Evolutionary conservation across 805 yeast species (phyloP).

Genomic region (Suhomyces emberorum): DNA sequence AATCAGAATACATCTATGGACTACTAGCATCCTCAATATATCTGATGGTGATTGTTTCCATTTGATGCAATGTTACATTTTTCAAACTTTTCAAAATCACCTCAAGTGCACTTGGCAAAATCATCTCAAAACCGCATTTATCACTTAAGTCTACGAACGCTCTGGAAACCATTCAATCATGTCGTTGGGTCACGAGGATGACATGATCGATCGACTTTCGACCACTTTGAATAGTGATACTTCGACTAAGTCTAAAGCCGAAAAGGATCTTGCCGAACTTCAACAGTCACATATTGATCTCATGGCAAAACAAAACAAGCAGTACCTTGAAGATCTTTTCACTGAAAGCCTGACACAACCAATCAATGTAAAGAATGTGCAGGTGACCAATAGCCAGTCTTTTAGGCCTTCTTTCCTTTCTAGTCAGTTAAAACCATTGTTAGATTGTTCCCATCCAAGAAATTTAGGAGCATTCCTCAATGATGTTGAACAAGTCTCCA

Average conservation of each 20-base stretch:
- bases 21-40: too few species aligned
- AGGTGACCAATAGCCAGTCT: slow-evolving; percentile 45
- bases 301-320: slow-evolving; percentile 30
- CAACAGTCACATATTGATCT: slow-evolving; percentile 28
- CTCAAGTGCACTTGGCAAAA: too few species aligned
- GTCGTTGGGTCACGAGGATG: slow-evolving; percentile 30
- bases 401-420: slow-evolving; percentile 46
- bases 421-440: slow-evolving; percentile 47
- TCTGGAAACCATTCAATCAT: slow-evolving; percentile 11
- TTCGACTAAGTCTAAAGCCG: slow-evolving; percentile 8
- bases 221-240: slow-evolving; percentile 5
- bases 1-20: too few species aligned
- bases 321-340: slow-evolving; percentile 33
- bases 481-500: slow-evolving; percentile 43
- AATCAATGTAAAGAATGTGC: slow-evolving; percentile 41
- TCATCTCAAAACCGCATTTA: too few species aligned
- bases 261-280: slow-evolving; percentile 25
- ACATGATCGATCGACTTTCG: slow-evolving; percentile 30
- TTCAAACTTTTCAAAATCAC: too few species aligned
- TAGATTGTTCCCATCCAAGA: slow-evolving; percentile 26
- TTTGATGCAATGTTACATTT: too few species aligned
- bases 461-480: slow-evolving; percentile 40
- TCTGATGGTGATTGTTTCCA: too few species aligned
- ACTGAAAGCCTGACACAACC: slow-evolving; percentile 36
- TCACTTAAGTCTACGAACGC: too few species aligned